These are phyloP conservation scores for Zoysia pacifica DNA, from an alignment of 176 grass and related monocot genomes.

Conservation along the genomic window DNA sequence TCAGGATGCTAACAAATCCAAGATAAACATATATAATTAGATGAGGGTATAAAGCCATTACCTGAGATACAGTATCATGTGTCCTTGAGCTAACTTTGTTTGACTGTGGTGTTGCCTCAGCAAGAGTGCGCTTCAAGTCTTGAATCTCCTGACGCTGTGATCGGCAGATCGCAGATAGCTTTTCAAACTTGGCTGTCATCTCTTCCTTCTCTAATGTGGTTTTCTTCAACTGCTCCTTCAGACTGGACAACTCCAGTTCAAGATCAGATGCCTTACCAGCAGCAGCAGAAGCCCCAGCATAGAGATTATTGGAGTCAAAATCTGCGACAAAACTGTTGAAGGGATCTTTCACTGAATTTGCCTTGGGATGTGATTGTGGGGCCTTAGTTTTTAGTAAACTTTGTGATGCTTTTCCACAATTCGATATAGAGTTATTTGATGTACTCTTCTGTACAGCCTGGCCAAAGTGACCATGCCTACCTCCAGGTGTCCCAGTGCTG, in stretches of 20 bases:
- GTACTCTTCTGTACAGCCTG: constrained; percentile 38
- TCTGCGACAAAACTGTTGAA: constrained; percentile 64
- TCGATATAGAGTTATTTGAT: constrained; percentile 38
- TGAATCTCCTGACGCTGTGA: constrained; percentile 81
- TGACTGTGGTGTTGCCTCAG: constrained; percentile 38
- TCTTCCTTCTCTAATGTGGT: constrained; percentile 67
- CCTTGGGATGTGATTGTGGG: constrained; percentile 35
- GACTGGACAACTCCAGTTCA: constrained; percentile 54
- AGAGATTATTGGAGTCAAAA: constrained; percentile 64
- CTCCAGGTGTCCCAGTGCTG: constrained; percentile 37
- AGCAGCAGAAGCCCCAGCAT: constrained; percentile 21
- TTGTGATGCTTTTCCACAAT: constrained; percentile 44
- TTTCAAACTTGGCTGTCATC: constrained; percentile 79
- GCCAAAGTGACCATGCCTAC: constrained; percentile 41
- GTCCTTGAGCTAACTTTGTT: constrained; percentile 53
- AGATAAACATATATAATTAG: not conserved
- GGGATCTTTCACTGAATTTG: constrained; percentile 45
- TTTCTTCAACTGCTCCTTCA: constrained; percentile 83
- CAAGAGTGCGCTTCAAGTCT: constrained; percentile 64
- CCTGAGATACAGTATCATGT: constrained; percentile 44
- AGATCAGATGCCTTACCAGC: constrained; percentile 44
- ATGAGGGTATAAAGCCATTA: constrained; percentile 14
- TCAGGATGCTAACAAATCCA: constrained; percentile 29
- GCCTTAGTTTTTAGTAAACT: constrained; percentile 43
- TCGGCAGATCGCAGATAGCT: constrained; percentile 73